These are phyloP conservation scores for Neurospora intermedia DNA, from an alignment of 495 filamentous ascomycete species.

Conservation along the genomic window DNA sequence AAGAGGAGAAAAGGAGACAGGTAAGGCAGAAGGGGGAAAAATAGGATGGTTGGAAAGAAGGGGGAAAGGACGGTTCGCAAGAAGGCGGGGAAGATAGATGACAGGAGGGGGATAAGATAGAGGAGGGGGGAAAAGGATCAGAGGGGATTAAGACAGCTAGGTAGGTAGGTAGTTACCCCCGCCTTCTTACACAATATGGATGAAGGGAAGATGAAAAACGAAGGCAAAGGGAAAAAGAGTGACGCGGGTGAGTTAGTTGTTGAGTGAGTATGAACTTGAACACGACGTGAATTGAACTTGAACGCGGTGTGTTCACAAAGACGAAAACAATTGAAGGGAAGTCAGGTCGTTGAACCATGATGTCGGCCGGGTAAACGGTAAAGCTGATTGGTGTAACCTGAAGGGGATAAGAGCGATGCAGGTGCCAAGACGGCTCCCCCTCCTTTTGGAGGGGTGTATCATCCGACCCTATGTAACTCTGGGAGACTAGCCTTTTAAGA, in stretches of 20 bases:
- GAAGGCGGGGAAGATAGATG: neutral
- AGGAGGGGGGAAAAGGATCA: neutral
- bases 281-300: neutral
- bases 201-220: neutral
- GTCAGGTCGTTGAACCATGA: neutral
- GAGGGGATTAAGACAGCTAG: too few relatives aligned
- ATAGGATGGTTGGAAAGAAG: too few relatives aligned
- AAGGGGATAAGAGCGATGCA: neutral
- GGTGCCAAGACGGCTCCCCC: neutral
- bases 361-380: neutral
- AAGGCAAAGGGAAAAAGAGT: neutral
- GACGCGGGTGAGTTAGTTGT: neutral
- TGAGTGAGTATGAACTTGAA: neutral
- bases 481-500: neutral
- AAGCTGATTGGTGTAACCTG: neutral
- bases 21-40: neutral
- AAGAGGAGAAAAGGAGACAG: fast-evolving
- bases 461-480: neutral
- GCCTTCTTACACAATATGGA: too few relatives aligned
- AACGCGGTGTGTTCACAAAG: neutral
- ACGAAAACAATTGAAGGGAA: neutral
- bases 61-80: too few relatives aligned
- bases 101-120: too few relatives aligned
- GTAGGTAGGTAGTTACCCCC: neutral
- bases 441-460: neutral